Conservation (phyloP, 768 basidiomycete species). For the Kwoniella botswanensis region DNA sequence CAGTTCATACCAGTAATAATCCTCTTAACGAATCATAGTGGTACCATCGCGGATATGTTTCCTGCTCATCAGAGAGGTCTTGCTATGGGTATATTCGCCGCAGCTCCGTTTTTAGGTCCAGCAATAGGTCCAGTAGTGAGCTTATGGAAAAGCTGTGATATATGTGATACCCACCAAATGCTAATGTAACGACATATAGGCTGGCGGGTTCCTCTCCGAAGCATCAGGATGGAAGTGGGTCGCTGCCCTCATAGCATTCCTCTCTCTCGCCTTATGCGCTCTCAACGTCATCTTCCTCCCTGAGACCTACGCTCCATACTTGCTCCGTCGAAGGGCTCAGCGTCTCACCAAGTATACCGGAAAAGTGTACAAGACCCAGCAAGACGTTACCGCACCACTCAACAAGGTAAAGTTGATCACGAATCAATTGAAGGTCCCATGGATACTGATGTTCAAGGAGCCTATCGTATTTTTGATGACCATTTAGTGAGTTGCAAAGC, state of each 20-base stretch:
- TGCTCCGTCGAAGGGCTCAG: constrained; percentile 48
- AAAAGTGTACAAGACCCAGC: constrained; percentile 42
- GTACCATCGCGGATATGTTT: constrained; percentile 52
- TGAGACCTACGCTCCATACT: constrained; percentile 55
- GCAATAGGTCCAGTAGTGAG: constrained; percentile 52
- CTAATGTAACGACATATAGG: constrained; percentile 16
- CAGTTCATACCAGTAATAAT: too few species aligned
- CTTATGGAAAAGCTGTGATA: constrained; percentile 32
- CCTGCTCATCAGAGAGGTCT: constrained; percentile 39
- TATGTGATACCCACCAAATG: neutral
- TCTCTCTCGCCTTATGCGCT: constrained; percentile 40
- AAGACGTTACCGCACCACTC: constrained; percentile 39
- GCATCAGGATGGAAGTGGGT: constrained; percentile 54
- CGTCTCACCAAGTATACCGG: constrained; percentile 45
- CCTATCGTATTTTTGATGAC: constrained; percentile 53
- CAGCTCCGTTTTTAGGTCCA: constrained; percentile 49
- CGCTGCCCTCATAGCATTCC: constrained; percentile 46
- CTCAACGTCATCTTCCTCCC: constrained; percentile 44
- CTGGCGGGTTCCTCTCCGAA: constrained; percentile 53
- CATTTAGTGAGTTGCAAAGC: constrained; percentile 36
- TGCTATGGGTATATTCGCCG: constrained; percentile 47
- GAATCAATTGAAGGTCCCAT: constrained; percentile 46
- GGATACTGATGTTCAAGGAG: constrained; percentile 53
- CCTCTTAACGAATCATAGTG: neutral
- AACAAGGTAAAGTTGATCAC: constrained; percentile 42